These are phyloP conservation scores for Coffea humblotiana DNA, from an alignment of 305 asterid genomes.

Conservation along the genomic window DNA sequence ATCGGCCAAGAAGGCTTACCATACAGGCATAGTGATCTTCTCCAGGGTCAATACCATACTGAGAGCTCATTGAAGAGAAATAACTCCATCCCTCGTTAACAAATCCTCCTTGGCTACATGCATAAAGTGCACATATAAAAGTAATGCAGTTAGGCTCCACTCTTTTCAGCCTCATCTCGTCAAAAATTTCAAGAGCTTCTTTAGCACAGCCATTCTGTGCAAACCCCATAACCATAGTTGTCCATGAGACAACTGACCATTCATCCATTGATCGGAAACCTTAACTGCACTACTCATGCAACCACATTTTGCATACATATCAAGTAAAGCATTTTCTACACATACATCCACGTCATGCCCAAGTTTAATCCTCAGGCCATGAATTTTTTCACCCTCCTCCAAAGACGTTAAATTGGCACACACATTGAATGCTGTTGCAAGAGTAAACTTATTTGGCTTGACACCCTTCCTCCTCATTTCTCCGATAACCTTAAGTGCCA, in stretches of 20 bases:
- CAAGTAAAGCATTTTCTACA: slow-evolving; percentile 64
- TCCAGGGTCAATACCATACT: slow-evolving; percentile 44
- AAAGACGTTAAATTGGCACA: slow-evolving; percentile 60
- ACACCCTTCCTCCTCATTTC: slow-evolving; percentile 58
- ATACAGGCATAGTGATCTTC: slow-evolving; percentile 74
- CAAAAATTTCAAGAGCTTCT: slow-evolving; percentile 55
- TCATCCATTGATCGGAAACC: slow-evolving; percentile 54
- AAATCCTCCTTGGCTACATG: slow-evolving; percentile 71
- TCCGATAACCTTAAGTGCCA: slow-evolving; percentile 49
- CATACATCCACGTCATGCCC: slow-evolving; percentile 52
- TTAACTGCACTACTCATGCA: slow-evolving; percentile 47
- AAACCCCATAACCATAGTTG: slow-evolving; percentile 70
- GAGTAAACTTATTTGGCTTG: slow-evolving; percentile 61
- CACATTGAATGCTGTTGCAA: slow-evolving; percentile 63
- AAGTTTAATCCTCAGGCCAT: slow-evolving; percentile 46
- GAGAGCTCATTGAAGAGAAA: slow-evolving; percentile 50
- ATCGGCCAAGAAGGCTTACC: slow-evolving; percentile 65
- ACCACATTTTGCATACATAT: slow-evolving; percentile 73
- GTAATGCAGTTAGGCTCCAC: slow-evolving; percentile 57
- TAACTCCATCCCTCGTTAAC: slow-evolving; percentile 43
- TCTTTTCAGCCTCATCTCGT: slow-evolving; percentile 48
- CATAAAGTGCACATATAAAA: slow-evolving; percentile 51
- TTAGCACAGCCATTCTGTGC: slow-evolving; percentile 60
- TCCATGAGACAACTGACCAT: slow-evolving; percentile 65
- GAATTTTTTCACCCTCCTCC: slow-evolving; percentile 57